phyloP scores from a whole-genome alignment of 345 rosid genomes.

The Hypericum perforatum region DNA sequence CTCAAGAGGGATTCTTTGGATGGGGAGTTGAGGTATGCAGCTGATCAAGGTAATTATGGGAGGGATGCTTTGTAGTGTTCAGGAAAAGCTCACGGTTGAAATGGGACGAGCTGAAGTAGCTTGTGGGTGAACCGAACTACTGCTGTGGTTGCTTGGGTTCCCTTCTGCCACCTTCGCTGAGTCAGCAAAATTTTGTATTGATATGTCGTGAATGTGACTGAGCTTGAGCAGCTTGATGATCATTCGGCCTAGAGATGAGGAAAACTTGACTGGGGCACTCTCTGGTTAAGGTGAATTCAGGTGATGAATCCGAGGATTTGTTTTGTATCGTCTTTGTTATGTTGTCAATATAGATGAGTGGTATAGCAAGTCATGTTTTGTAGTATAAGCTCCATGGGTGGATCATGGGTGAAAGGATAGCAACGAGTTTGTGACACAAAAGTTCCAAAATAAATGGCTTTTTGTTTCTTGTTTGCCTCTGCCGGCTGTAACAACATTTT shows the following conservation, averaged over 20 bases:
- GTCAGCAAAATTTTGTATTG: background rate
- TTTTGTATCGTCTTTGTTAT: conserved; percentile 32
- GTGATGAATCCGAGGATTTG: conserved; percentile 36
- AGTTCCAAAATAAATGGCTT: conserved; percentile 23
- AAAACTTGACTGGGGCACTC: conserved; percentile 22
- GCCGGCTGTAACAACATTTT: background rate
- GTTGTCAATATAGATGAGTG: conserved; percentile 19
- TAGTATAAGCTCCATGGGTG: conserved; percentile 21
- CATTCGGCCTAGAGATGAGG: conserved; percentile 13
- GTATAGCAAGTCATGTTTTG: conserved; percentile 24
- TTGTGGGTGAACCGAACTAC: background rate
- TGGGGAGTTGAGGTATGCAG: conserved; percentile 20
- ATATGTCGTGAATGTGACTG: conserved; percentile 18
- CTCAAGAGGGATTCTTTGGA: conserved; percentile 24
- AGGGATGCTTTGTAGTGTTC: conserved; percentile 23
- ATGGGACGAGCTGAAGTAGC: conserved; percentile 25
- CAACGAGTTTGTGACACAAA: conserved; percentile 11
- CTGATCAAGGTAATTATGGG: conserved; percentile 21
- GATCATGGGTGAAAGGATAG: conserved; percentile 19
- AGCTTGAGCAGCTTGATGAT: conserved; percentile 12
- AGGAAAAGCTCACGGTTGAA: conserved; percentile 12
- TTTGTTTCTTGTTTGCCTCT: conserved; percentile 7
- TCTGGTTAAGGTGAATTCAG: conserved; percentile 32
- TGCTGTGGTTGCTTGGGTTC: too few species aligned
- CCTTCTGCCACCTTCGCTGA: too few species aligned